Evolutionary conservation across 441 rosid genomes (phyloP).

Genomic region (Adansonia madagascariensis): DNA sequence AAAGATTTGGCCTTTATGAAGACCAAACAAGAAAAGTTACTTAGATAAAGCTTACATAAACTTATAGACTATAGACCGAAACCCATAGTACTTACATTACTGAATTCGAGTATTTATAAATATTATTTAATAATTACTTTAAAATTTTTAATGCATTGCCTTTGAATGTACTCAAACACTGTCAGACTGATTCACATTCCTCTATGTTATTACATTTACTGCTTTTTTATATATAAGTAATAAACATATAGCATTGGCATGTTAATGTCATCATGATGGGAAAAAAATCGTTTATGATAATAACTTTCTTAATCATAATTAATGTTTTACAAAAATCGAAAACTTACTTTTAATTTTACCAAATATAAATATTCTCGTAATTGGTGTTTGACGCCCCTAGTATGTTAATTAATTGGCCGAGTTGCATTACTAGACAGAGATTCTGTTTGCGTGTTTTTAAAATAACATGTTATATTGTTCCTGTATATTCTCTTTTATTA

Average conservation of each 20-base stretch:
- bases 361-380: not conserved
- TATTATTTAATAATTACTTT: not conserved
- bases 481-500: constrained; percentile 3
- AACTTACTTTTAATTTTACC: not conserved
- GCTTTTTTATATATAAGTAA: not conserved
- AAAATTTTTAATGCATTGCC: too few relatives aligned
- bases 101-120: not conserved
- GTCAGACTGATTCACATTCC: too few relatives aligned
- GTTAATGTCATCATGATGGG: not conserved
- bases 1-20: constrained; percentile 24
- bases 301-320: not conserved
- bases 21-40: constrained; percentile 26
- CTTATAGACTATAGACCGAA: not conserved
- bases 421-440: not conserved
- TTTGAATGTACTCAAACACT: too few relatives aligned
- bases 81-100: not conserved
- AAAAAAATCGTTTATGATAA: not conserved
- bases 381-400: not conserved
- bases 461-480: not conserved
- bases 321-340: not conserved
- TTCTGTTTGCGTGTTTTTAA: not conserved
- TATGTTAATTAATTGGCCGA: not conserved
- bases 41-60: not conserved
- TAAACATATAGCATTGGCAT: not conserved
- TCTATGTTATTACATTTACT: too few relatives aligned